A percentile compares a stretch with the other conserved stretches of the same genome.
These are phyloP conservation scores for Kodamaea sagamina DNA, from an alignment of 805 yeast species.

Conservation along the genomic window DNA sequence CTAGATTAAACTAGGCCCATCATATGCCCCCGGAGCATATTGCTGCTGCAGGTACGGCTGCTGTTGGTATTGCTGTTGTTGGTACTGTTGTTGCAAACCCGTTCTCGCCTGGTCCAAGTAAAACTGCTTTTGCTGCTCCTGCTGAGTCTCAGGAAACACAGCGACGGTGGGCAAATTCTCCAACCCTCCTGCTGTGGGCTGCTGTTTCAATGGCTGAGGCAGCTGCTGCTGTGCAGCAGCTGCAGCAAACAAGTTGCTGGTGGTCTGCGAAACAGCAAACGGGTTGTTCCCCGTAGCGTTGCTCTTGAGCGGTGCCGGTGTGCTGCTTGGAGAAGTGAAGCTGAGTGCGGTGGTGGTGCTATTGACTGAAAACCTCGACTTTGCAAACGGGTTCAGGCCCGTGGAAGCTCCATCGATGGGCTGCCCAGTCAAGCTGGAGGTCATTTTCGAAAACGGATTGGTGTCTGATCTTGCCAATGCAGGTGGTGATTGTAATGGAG, in stretches of 20 bases:
- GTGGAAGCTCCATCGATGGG: slow-evolving; percentile 28
- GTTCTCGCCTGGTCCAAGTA: slow-evolving; percentile 38
- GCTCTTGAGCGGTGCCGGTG: slow-evolving; percentile 27
- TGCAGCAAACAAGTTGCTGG: slow-evolving; percentile 33
- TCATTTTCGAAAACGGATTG: slow-evolving; percentile 36
- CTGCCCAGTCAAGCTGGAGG: slow-evolving; percentile 21
- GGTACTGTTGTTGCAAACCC: slow-evolving; percentile 32
- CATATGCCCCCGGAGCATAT: slow-evolving; percentile 15
- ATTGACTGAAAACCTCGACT: slow-evolving; percentile 35
- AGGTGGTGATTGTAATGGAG: slow-evolving; percentile 2
- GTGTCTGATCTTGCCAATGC: slow-evolving; percentile 32
- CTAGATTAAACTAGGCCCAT: slow-evolving; percentile 27
- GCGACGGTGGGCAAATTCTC: slow-evolving; percentile 66
- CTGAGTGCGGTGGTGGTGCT: slow-evolving; percentile 36
- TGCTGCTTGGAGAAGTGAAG: slow-evolving; percentile 19
- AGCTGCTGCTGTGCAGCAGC: slow-evolving; percentile 21
- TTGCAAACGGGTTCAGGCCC: slow-evolving; percentile 50
- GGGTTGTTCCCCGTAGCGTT: slow-evolving; percentile 62
- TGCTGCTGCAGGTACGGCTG: slow-evolving; percentile 16
- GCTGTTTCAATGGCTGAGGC: slow-evolving; percentile 41
- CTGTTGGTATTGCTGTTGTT: slow-evolving; percentile 26
- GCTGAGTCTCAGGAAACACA: slow-evolving; percentile 67
- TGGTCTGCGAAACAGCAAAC: slow-evolving; percentile 47
- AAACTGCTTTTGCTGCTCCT: slow-evolving; percentile 40
- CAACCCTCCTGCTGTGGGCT: slow-evolving; percentile 73